Base-by-base conservation (phyloP, 805 yeast genomes). In the Priceomyces melissophilus region DNA sequence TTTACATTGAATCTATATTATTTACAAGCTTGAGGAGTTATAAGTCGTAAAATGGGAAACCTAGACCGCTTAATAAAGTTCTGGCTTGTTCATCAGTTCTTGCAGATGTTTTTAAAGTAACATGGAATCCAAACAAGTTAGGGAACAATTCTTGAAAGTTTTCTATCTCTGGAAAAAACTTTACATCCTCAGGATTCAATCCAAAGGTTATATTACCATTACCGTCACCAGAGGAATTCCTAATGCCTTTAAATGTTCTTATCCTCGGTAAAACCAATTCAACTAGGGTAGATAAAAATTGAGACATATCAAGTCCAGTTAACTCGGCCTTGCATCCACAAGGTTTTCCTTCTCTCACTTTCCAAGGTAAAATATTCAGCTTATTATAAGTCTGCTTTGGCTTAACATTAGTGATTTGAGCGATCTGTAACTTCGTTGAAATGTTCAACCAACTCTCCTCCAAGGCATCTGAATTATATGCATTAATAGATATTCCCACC, bases 201-300 rank as follows among this genome's bases (percentile, higher is more conserved):
- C 96, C 96, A 57, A 93, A 82, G 8, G 93, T 76, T 43, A 95
- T 76, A 60, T 87, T 86, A 43, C 99, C 99, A 54, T 73, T 76
- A 40, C 76, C 73, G 62, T 90, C 97, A 45, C 98, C 99, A 3
- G 89, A 69, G 34, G 76, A 71, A 63, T 79, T 80, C 26, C 80
- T 76, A 38, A 93, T 71, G 37, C 97, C 97, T 49, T 71, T 69
- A 64, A 86, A 93, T 37, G 88, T 87, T 75, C 95, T 83, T 42
- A 90, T 80, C 63, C 96, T 79, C 35, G 99, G 99, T 53, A 93
- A 75, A 13, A 93, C 98, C 47, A 95, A 69, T 66, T 93, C 99
- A 1, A 95, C 81, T 52, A 93, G 68, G 1, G 98, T 91, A 5
- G 85, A 63, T 43, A 93, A 57, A 55, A 95, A 93, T 67, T 89